phyloP scores from a whole-genome alignment of 495 filamentous ascomycete species.

The Corynascus novoguineensis region DNA sequence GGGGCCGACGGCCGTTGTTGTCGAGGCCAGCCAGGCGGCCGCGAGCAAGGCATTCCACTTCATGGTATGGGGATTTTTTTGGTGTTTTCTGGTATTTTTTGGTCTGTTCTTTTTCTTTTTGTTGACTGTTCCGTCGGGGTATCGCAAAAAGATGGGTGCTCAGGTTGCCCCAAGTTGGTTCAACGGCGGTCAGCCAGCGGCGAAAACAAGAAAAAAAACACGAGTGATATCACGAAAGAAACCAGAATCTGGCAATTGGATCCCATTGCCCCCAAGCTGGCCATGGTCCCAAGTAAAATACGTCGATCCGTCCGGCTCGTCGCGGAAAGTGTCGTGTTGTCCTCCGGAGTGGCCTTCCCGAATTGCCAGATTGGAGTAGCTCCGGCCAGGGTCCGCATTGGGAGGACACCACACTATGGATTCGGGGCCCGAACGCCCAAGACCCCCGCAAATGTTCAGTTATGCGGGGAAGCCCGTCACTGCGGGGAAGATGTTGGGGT shows the following conservation, averaged over 20 bases:
- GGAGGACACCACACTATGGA: slow-evolving; percentile 20
- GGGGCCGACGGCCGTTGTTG: slow-evolving; percentile 23
- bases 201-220: not conserved
- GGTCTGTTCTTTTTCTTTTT: too few species aligned
- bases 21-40: slow-evolving; percentile 16
- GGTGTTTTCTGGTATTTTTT: not conserved
- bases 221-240: not conserved
- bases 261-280: not conserved
- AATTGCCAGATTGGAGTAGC: slow-evolving; percentile 30
- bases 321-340: slow-evolving; percentile 26
- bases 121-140: too few species aligned
- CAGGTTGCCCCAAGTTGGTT: too few species aligned
- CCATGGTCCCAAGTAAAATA: not conserved
- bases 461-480: not conserved
- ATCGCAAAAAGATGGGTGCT: too few species aligned
- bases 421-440: slow-evolving; percentile 5
- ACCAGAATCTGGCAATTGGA: not conserved
- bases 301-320: not conserved
- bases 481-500: too few species aligned
- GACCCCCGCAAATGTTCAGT: not conserved
- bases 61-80: slow-evolving; percentile 15
- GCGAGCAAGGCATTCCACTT: slow-evolving; percentile 19
- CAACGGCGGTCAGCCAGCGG: not conserved
- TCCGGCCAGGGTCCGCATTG: slow-evolving; percentile 19
- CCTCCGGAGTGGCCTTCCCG: slow-evolving; percentile 32